phyloP scores from a whole-genome alignment of 108 stramenopile genomes.

The Skeletonema marinoi region DNA sequence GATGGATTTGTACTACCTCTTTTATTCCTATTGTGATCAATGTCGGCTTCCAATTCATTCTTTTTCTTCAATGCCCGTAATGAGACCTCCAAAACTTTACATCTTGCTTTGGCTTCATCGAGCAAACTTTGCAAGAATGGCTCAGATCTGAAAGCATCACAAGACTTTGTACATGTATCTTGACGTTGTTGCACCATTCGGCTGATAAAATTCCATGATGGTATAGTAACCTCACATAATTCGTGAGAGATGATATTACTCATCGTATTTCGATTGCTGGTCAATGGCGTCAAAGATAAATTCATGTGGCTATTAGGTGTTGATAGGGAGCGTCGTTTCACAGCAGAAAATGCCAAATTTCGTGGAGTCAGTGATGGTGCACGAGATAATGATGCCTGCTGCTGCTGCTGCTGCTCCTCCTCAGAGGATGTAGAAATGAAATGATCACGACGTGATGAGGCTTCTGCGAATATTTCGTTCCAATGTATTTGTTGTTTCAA shows the following conservation, averaged over 20 bases:
- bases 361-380: constrained; percentile 25
- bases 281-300: constrained; percentile 29
- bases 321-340: neutral
- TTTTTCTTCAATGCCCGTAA: constrained; percentile 5
- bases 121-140: constrained; percentile 16
- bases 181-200: constrained; percentile 15
- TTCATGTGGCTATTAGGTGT: constrained; percentile 3
- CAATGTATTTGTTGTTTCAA: constrained; percentile 27
- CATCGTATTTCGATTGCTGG: constrained; percentile 3
- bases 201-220: constrained; percentile 33
- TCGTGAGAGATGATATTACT: neutral
- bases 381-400: neutral
- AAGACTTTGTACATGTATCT: constrained; percentile 18
- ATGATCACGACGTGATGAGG: constrained; percentile 15
- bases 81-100: constrained; percentile 8
- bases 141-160: constrained; percentile 24
- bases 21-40: neutral
- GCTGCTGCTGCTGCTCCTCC: neutral
- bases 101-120: constrained; percentile 17
- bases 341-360: constrained; percentile 11
- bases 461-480: constrained; percentile 18
- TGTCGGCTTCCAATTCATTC: neutral
- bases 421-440: constrained; percentile 12
- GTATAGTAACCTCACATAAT: constrained; percentile 3
- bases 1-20: neutral